A percentile compares a stretch with the other conserved stretches of the same genome.
Evolutionary conservation across 139 green algal genomes (phyloP).

Genomic region (Chlamydomonas urium): DNA sequence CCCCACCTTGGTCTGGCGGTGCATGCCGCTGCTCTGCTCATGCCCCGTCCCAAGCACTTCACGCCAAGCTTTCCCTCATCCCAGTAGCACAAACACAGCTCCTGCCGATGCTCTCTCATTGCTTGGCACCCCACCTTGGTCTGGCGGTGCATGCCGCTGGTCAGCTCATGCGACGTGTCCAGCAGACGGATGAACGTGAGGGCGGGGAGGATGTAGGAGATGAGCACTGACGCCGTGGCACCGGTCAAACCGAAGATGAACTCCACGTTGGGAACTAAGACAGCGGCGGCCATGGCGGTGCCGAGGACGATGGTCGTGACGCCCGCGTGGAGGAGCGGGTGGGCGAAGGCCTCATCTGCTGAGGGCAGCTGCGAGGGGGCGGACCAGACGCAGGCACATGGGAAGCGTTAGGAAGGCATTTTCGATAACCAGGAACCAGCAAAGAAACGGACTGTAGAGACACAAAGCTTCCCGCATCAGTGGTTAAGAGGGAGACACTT

Average conservation of each 20-base stretch:
- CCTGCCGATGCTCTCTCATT: no score
- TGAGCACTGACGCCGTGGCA: conserved; percentile 66
- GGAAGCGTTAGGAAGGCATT: background rate
- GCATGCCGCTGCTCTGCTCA: no score
- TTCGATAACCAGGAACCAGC: background rate
- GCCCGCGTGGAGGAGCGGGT: conserved; percentile 27
- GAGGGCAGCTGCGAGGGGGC: background rate
- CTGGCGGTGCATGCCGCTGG: no score
- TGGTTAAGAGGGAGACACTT: no score
- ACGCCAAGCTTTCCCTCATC: no score
- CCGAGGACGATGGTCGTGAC: conserved; percentile 40
- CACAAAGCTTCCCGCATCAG: no score
- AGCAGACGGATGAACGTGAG: conserved; percentile 58
- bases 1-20: no score
- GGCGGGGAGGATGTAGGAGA: conserved; percentile 72
- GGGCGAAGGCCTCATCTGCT: background rate
- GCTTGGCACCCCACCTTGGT: no score
- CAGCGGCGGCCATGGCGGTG: conserved; percentile 33
- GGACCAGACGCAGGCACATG: background rate
- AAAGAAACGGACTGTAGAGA: background rate
- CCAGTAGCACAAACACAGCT: no score
- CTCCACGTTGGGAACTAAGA: conserved; percentile 78
- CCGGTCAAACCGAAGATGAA: conserved; percentile 82
- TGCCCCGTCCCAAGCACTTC: no score
- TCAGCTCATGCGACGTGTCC: conserved; percentile 12